Evolutionary conservation across 768 basidiomycete genomes (phyloP).

Genomic region (Suillus placidus): DNA sequence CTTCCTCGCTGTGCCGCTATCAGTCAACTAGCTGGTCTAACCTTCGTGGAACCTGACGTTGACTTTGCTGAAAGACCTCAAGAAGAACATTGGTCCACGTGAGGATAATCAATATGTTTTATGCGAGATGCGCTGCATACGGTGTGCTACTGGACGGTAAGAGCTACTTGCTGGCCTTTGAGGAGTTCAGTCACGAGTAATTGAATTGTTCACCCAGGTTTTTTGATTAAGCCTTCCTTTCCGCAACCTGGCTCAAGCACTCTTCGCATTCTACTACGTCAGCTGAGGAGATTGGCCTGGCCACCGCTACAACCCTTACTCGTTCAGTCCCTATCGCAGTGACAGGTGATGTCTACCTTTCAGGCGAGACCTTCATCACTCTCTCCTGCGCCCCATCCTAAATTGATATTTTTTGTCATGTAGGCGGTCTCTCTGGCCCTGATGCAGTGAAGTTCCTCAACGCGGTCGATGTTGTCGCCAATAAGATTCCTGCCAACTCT

Average conservation of each 20-base stretch:
- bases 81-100: slow-evolving; percentile 49
- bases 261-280: slow-evolving; percentile 40
- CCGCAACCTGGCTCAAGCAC: slow-evolving; percentile 50
- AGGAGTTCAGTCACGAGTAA: neutral
- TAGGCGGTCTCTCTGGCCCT: slow-evolving; percentile 47
- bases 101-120: slow-evolving; percentile 48
- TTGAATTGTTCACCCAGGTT: slow-evolving; percentile 33
- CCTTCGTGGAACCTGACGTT: slow-evolving; percentile 56
- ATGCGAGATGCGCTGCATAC: slow-evolving; percentile 46
- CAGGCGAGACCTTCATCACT: slow-evolving; percentile 36
- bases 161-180: slow-evolving; percentile 9
- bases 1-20: slow-evolving; percentile 51
- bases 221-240: slow-evolving; percentile 55
- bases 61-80: slow-evolving; percentile 48
- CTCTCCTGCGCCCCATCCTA: neutral
- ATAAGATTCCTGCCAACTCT: slow-evolving; percentile 35
- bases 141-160: slow-evolving; percentile 53
- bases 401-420: neutral
- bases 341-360: slow-evolving; percentile 52
- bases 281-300: slow-evolving; percentile 46
- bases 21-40: slow-evolving; percentile 52
- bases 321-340: slow-evolving; percentile 49
- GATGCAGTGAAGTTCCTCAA: slow-evolving; percentile 46
- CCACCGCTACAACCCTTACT: slow-evolving; percentile 47
- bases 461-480: slow-evolving; percentile 42